Evolutionary conservation across 805 yeast genomes (phyloP).

Genomic region (Alloascoidea africana): DNA sequence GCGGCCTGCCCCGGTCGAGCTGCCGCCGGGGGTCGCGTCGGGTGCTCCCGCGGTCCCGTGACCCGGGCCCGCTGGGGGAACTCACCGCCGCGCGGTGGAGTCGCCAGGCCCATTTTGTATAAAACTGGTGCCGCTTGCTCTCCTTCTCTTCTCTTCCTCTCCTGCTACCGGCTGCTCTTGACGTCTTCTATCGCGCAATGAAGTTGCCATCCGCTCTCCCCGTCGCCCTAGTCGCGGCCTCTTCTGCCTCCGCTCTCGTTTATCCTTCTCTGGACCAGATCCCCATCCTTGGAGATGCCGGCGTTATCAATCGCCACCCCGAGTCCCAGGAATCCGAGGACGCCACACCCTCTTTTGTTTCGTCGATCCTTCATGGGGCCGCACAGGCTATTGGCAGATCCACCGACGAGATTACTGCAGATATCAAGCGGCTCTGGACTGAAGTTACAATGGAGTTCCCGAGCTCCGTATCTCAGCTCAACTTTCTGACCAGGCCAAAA

Average conservation of each 20-base stretch:
- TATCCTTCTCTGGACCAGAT: neutral
- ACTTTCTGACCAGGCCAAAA: conserved; percentile 8
- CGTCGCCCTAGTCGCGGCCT: neutral
- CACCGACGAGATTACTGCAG: neutral
- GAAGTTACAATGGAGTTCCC: neutral
- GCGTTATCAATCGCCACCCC: conserved; percentile 1
- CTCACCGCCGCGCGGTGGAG: no score
- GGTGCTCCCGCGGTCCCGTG: no score
- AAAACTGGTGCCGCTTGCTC: no score
- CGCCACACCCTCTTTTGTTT: neutral
- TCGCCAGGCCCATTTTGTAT: no score
- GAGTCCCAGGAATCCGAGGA: neutral
- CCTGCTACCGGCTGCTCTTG: no score
- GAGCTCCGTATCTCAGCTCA: neutral
- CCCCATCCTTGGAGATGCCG: neutral
- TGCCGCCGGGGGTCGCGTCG: no score
- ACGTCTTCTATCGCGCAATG: no score
- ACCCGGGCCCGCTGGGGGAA: no score
- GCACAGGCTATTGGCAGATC: neutral
- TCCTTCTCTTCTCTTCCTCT: no score
- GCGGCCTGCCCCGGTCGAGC: no score
- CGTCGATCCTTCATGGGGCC: neutral
- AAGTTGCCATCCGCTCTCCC: neutral
- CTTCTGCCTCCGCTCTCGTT: neutral
- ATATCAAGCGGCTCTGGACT: neutral